phyloP scores from a whole-genome alignment of 306 rosid species.

The Corylus avellana region DNA sequence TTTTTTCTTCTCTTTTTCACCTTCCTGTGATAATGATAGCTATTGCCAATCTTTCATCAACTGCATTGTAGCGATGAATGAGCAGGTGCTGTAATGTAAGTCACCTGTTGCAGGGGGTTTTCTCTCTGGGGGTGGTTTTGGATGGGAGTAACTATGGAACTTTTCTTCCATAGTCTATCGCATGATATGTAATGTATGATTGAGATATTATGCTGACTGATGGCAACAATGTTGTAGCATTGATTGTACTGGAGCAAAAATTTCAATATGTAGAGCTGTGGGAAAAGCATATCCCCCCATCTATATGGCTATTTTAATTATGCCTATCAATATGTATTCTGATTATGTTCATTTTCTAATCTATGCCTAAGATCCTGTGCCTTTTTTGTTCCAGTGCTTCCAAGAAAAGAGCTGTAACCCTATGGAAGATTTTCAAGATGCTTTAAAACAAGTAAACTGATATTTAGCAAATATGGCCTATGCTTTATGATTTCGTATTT shows the following conservation, averaged over 20 bases:
- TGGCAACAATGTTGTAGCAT: not conserved
- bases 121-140: not conserved
- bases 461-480: not conserved
- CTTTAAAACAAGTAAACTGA: constrained; percentile 52
- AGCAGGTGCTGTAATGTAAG: not conserved
- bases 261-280: not conserved
- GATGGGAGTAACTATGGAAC: not conserved
- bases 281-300: not conserved
- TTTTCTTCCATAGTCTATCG: not conserved
- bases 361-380: constrained; percentile 20
- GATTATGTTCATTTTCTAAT: not conserved
- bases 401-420: constrained; percentile 61
- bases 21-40: not conserved
- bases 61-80: not conserved
- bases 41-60: not conserved
- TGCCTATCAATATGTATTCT: constrained; percentile 4
- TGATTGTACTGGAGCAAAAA: not conserved
- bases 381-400: constrained; percentile 45
- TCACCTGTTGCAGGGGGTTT: not conserved
- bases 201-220: not conserved
- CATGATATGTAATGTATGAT: not conserved
- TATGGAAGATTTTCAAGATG: constrained; percentile 59
- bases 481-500: constrained; percentile 17
- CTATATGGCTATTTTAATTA: not conserved
- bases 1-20: not conserved